Evolutionary conservation across 2,329 filamentous ascomycete genomes (phyloP), one percentile per base, ranked within the genome.

Genomic region (Paecilomyces sp.): DNA sequence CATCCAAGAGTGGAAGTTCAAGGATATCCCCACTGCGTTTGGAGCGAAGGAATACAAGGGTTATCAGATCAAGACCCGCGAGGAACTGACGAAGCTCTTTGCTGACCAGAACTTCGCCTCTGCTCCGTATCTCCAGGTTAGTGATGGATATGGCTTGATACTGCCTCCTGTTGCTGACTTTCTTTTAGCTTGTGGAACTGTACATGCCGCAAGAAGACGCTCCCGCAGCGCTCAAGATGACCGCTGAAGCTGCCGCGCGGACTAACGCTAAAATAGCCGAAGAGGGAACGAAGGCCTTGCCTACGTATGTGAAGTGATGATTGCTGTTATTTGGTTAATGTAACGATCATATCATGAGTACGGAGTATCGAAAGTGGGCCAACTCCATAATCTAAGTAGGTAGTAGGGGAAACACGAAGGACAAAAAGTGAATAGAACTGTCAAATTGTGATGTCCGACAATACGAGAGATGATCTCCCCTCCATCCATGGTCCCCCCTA

Each of bases 121-220:
- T 41, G 79, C 82, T 13, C 79, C 71, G 18, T 67, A 68, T 64
- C 64, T 78, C 50, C 75, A 77, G 68, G 73, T 74, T 61, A 63
- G 66, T 34, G 57, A 24, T 36, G 11, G 18, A 57, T 11, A 31
- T 25, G n/a, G 34, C 56, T 58, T 47, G n/a, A 51, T 54, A 52
- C 61, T 51, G 65, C 34, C 47, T 59, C 30, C 51, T 58, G 59
- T 57, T 55, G 51, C 33, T 61, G 50, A 56, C 79, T 22, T 30
- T 71, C 89, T 66, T 81, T 18, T 18, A 91, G 70, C 86, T 93
- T 67, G 89, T 93, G 34, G 90, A 94, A 79, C 67, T 93, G 57
- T 87, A 90, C 65, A 90, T 93, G 83, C 85, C 85, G 1, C 87
- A 83, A 75, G 81, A 91, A 62, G 90, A 94, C 74, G 89, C 89